These are phyloP conservation scores for Ettlia oleoabundans DNA, from an alignment of 139 green algal species.

Conservation along the genomic window DNA sequence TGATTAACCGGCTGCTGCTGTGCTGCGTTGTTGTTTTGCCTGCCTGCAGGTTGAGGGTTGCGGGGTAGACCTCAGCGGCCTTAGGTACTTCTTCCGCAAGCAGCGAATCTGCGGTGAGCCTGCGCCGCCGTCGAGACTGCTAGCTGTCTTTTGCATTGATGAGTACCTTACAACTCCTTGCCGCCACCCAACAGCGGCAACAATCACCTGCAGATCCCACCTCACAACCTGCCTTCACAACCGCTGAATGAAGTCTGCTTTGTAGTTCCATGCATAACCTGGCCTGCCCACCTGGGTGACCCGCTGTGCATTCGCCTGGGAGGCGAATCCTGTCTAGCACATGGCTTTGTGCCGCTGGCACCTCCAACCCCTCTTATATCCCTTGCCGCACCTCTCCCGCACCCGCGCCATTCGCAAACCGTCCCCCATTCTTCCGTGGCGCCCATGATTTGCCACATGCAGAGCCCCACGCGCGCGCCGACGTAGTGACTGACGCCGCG, in stretches of 20 bases:
- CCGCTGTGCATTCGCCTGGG: neutral
- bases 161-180: too few relatives aligned
- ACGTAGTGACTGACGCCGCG: conserved; percentile 3
- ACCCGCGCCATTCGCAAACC: neutral
- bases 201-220: neutral
- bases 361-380: neutral
- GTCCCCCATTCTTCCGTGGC: too few relatives aligned
- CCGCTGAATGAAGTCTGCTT: neutral
- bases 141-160: too few relatives aligned
- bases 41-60: conserved; percentile 12
- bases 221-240: neutral
- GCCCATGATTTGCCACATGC: too few relatives aligned
- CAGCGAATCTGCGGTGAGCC: conserved; percentile 23
- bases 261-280: neutral
- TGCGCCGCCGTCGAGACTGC: too few relatives aligned
- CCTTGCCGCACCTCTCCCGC: neutral
- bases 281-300: neutral
- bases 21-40: neutral
- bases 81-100: conserved; percentile 19
- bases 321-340: too few relatives aligned
- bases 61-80: neutral
- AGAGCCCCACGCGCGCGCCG: conserved; percentile 5
- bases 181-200: too few relatives aligned
- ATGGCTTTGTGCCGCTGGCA: neutral
- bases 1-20: neutral